Percentiles rank a stretch among this genome's conserved stretches.
Conservation (phyloP, 176 grass and related monocot species). For the Ensete ventricosum region DNA sequence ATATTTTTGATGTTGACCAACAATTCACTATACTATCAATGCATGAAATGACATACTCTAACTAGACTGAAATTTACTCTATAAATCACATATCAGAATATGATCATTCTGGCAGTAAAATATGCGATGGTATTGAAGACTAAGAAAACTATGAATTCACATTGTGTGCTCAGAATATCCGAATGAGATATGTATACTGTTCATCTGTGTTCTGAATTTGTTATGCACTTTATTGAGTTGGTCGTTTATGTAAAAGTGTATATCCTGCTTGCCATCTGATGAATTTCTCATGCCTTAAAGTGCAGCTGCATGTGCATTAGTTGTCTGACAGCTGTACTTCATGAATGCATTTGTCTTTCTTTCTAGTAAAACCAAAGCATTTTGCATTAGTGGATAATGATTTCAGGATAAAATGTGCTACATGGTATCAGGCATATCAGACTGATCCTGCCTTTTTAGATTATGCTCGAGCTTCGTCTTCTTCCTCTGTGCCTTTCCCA, state of each 20-base stretch:
- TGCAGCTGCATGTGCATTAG: background rate
- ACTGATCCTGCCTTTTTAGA: background rate
- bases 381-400: background rate
- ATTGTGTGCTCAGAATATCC: background rate
- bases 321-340: background rate
- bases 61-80: background rate
- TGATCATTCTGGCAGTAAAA: background rate
- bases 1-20: background rate
- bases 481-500: too few relatives aligned
- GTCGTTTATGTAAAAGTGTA: background rate
- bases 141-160: background rate
- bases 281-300: background rate
- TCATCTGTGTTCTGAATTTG: background rate
- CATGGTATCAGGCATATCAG: too few relatives aligned
- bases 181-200: background rate
- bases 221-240: background rate
- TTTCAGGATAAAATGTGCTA: background rate
- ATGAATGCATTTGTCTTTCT: background rate
- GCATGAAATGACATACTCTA: background rate
- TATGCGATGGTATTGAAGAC: background rate
- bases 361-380: background rate
- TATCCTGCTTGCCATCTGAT: background rate
- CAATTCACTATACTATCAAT: background rate
- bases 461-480: background rate
- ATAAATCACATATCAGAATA: background rate